Conservation (phyloP, 1,139 yeast species). For the Candida labiduridarum region DNA sequence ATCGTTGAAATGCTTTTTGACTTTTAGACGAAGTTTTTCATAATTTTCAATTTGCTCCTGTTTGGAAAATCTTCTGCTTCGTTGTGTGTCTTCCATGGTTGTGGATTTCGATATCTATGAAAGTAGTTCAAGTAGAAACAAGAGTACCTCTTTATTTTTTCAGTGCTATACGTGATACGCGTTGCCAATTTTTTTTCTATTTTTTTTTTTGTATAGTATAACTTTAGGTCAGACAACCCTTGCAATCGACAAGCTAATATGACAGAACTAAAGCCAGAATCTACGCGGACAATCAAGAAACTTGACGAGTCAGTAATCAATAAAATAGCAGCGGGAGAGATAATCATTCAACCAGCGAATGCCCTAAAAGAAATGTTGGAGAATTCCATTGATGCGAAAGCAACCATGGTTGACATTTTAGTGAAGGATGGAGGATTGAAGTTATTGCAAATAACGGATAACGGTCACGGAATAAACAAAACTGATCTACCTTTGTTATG, state of each 20-base stretch:
- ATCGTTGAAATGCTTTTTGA: slow-evolving; percentile 25
- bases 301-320: slow-evolving; percentile 75
- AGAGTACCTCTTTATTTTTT: neutral
- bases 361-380: slow-evolving; percentile 60
- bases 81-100: neutral
- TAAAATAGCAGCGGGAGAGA: slow-evolving; percentile 96
- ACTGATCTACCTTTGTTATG: slow-evolving; percentile 52
- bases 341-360: slow-evolving; percentile 90
- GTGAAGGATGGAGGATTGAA: slow-evolving; percentile 59
- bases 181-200: slow-evolving; percentile 1
- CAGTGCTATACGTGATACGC: neutral
- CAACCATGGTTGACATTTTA: slow-evolving; percentile 50
- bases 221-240: neutral
- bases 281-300: slow-evolving; percentile 29
- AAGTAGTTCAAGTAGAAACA: neutral
- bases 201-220: neutral
- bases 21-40: slow-evolving; percentile 25
- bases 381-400: slow-evolving; percentile 54
- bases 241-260: neutral
- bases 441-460: slow-evolving; percentile 54
- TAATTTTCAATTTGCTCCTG: slow-evolving; percentile 26
- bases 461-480: slow-evolving; percentile 52
- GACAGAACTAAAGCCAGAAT: slow-evolving; percentile 7
- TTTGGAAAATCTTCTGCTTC: slow-evolving; percentile 12
- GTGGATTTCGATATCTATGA: neutral